Evolutionary conservation across 2,329 filamentous ascomycete genomes (phyloP), one percentile per base, ranked within the genome.

Genomic region (Penicillium digitatum): DNA sequence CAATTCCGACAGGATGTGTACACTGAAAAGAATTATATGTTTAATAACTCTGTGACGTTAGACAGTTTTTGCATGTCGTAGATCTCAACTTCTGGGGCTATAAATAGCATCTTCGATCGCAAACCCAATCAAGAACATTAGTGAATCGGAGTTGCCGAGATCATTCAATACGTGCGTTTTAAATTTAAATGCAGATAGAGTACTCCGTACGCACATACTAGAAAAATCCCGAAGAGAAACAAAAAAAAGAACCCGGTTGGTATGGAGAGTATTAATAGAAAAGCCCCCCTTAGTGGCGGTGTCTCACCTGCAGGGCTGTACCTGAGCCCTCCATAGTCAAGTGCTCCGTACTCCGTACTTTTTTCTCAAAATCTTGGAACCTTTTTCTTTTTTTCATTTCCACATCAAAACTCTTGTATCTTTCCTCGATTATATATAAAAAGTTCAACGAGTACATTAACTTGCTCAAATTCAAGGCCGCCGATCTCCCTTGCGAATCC

Each of bases 1-100:
- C 20, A 34, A 44, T 52, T 51, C 37, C 42, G n/a, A 58, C 58
- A 52, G 60, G 54, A 57, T 59, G 35, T 65, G 60, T 65, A 65
- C 54, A 59, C 43, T 62, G 60, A 62, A 64, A 29, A 44, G 50
- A 51, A 45, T 43, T 31, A 52, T 53, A 52, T 57, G 51, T 58
- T 60, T 44, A 24, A 50, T 54, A 31, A 54, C 9, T 9, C 22
- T 32, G 12, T 22, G 18, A 32, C 22, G 24, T 32, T 45, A n/a
- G n/a, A 27, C 3, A 20, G 26, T 16, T 32, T 45, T 27, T 29
- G 26, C 24, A 20, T 32, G 42, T 42, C 16, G 37, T 44, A 49
- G 49, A 55, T 53, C 18, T 9, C 38, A 32, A 27, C 31, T 47
- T 31, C 34, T 34, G 37, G 24, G 20, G 46, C 35, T 52, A 59